These are phyloP conservation scores for Podospora comata DNA, from an alignment of 495 filamentous ascomycete genomes.

Conservation along the genomic window DNA sequence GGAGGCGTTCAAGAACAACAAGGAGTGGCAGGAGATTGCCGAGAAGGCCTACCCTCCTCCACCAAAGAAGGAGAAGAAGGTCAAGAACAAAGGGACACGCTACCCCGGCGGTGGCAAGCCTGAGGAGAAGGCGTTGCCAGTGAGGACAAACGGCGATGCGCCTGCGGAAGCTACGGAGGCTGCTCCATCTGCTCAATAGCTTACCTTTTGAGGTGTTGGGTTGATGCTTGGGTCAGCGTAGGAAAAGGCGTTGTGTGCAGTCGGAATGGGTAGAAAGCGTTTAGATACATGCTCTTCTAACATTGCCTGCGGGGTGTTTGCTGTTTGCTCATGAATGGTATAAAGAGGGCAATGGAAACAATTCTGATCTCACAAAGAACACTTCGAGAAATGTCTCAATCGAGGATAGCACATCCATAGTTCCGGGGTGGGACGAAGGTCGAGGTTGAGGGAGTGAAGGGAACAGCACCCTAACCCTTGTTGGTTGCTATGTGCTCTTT, in stretches of 20 bases:
- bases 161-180: neutral
- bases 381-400: no score
- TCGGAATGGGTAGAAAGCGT: slow-evolving; percentile 1
- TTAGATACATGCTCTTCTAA: neutral
- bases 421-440: neutral
- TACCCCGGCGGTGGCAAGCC: slow-evolving; percentile 38
- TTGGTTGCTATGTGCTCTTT: neutral
- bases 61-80: slow-evolving; percentile 28
- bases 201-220: neutral
- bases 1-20: slow-evolving; percentile 60
- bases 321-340: slow-evolving; percentile 3
- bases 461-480: neutral
- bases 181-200: slow-evolving; percentile 8
- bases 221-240: neutral
- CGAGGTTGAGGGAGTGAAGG: no score
- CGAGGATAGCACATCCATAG: neutral
- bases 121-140: slow-evolving; percentile 12
- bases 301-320: neutral
- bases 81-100: slow-evolving; percentile 64
- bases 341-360: neutral
- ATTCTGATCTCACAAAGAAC: neutral
- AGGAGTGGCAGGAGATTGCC: slow-evolving; percentile 81
- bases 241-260: neutral
- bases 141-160: slow-evolving; percentile 17
- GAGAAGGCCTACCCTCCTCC: slow-evolving; percentile 53